Base-by-base conservation (phyloP, 805 yeast species). In the Metahyphopichia silvanorum region DNA sequence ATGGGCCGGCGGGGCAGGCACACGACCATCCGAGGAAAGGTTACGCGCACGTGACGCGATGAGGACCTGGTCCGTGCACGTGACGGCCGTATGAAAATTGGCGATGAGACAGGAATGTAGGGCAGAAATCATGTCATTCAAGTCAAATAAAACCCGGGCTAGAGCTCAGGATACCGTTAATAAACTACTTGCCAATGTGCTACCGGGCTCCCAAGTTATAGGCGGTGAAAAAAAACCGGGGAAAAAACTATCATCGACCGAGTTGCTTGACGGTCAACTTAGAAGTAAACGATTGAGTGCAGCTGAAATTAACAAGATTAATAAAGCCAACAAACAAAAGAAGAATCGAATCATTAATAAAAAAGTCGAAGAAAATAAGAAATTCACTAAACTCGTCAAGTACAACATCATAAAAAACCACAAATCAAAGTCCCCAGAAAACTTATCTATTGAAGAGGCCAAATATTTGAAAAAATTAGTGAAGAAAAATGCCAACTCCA, bases 141-240 rank as follows among this genome's bases (percentile, higher is more conserved):
- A 32, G 12, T 51, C 64, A 3, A 49, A 49, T 12, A 32, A 52
- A 3, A 51, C 70, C 5, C 55, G 61, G 33, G 28, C 47, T 9
- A 66, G 62, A 35, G 69, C 73, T 0, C 55, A 56, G 13, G 35
- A 45, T 7, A 66, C 71, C 0, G 70, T 74, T n/a, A 67, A 66
- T 40, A 60, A 55, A 34, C 55, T 74, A 7, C 43, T 69, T 18
- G 47, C 56, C 19, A 40, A 41, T 20, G 15, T 30, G n/a, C 21
- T 37, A 6, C 40, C 40, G 6, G 40, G 40, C 8, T 15, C 30
- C 8, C 7, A 21, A 6, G 12, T 32, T 5, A 21, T n/a, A 10
- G 10, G 10, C 27, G 10, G 12, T 7, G 7, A 24, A 16, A 22
- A 4, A 16, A n/a, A 18, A 22, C 18, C 9, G 1, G 8, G 15